A percentile compares a stretch with the other conserved stretches of the same genome.
These are phyloP conservation scores for Rosa chinensis DNA, from an alignment of 306 rosid genomes.

Conservation along the genomic window DNA sequence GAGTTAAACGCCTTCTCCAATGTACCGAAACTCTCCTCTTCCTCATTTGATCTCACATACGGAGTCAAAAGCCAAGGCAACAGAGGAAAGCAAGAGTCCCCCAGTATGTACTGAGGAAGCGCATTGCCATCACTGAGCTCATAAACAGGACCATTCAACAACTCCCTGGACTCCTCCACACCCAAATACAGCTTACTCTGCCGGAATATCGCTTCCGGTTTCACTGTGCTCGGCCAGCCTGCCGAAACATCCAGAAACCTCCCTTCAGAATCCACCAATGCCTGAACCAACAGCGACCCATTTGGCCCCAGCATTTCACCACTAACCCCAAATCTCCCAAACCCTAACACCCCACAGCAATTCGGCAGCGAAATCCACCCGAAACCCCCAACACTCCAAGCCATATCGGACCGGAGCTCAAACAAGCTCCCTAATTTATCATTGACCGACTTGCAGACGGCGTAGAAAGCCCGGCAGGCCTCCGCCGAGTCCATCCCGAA, in stretches of 20 bases:
- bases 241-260: conserved; percentile 80
- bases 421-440: conserved; percentile 52
- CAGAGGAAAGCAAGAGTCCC: conserved; percentile 74
- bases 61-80: conserved; percentile 89
- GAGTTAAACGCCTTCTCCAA: conserved; percentile 52
- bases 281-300: conserved; percentile 57
- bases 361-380: conserved; percentile 72
- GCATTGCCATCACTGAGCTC: conserved; percentile 47
- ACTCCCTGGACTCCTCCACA: conserved; percentile 59
- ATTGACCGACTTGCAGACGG: conserved; percentile 50
- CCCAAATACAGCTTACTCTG: conserved; percentile 62
- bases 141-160: conserved; percentile 51
- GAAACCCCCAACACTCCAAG: conserved; percentile 48
- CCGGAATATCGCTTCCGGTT: conserved; percentile 53
- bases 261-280: conserved; percentile 74
- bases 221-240: conserved; percentile 75
- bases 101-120: conserved; percentile 71
- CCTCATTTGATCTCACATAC: conserved; percentile 43
- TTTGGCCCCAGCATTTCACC: conserved; percentile 41
- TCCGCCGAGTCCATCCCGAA: conserved; percentile 52
- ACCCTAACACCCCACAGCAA: conserved; percentile 72
- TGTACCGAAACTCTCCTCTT: conserved; percentile 50
- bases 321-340: conserved; percentile 43
- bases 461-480: conserved; percentile 60
- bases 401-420: conserved; percentile 51